Base-by-base conservation (phyloP, 306 rosid species). In the Albizia julibrissin region DNA sequence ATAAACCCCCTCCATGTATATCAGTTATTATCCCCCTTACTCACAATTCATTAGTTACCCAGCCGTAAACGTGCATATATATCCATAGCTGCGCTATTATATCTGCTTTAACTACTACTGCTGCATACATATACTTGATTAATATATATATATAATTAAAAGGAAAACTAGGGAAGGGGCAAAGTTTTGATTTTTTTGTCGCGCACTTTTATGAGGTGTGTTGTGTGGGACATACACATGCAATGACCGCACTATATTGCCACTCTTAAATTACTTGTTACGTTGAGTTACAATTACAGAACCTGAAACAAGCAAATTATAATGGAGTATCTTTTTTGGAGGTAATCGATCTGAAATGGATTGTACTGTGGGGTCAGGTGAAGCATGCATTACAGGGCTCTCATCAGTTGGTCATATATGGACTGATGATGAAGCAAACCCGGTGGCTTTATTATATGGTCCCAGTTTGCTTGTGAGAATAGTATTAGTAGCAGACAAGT, bases 291-390 rank as follows among this genome's bases (percentile, higher is more conserved):
- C 68, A 62, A 4, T 62, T 62, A 10, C 5, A 26, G 7, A 61
- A 27, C 10, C 33, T 27, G 68, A 13, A 54, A 24, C 18, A 12
- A 26, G 68, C 34, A 26, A 33, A 61, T 24, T 1, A 61, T 24
- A 61, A 24, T 11, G 5, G 16, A 24, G 18, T 61, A 7, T 11
- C 3, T 43, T 47, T 22, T 22, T 58, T 13, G 42, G 69, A 47
- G 52, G 52, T 47, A 16, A 47, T 12, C 3, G 24, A 77, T 50
- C 62, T 80, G 79, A 54, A 37, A 62, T 42, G 56, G 43, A 34
- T 76, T 88, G 94, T 89, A 91, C 94, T 68, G 71, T 78, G 58
- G 76, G 88, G 83, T 91, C 97, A 89, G 94, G 97, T 89, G 96
- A 90, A 86, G 62, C 65, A 58, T 58, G 26, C 69, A 61, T 78